phyloP scores from a whole-genome alignment of 495 filamentous ascomycete genomes.

The Hapsidospora chrysogenum region DNA sequence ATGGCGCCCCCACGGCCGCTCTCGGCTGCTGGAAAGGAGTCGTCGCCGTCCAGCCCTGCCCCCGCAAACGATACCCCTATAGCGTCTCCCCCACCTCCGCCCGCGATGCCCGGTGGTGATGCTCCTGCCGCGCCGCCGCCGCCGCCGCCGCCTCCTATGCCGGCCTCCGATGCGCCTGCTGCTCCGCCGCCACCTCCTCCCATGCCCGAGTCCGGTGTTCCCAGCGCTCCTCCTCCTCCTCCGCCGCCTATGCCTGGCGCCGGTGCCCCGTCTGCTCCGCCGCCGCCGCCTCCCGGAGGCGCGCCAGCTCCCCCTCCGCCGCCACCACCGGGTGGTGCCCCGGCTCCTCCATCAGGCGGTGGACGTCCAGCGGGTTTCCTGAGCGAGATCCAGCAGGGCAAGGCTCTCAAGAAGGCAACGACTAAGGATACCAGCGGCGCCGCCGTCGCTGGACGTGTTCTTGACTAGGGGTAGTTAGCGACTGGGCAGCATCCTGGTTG shows the following conservation, averaged over 20 bases:
- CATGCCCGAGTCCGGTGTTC: constrained; percentile 20
- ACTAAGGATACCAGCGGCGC: constrained; percentile 71
- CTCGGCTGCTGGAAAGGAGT: constrained; percentile 61
- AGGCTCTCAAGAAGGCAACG: constrained; percentile 58
- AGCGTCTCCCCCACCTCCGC: constrained; percentile 17
- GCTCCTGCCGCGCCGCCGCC: constrained; percentile 16
- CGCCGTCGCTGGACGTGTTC: constrained; percentile 52
- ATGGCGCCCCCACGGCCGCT: constrained; percentile 90
- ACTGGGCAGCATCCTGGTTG: no score
- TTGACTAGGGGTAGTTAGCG: constrained; percentile 23
- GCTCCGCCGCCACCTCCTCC: constrained; percentile 22
- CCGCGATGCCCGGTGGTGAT: constrained; percentile 18
- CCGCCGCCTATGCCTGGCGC: constrained; percentile 35
- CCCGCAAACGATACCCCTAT: constrained; percentile 15
- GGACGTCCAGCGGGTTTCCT: constrained; percentile 47
- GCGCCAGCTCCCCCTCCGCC: constrained; percentile 39
- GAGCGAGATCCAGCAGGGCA: constrained; percentile 67
- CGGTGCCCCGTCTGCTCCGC: constrained; percentile 38
- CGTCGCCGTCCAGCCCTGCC: constrained; percentile 26
- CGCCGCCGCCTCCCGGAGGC: constrained; percentile 29
- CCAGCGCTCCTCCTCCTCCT: constrained; percentile 35
- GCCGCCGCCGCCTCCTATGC: constrained; percentile 14
- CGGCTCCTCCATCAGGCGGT: constrained; percentile 14
- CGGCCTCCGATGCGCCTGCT: constrained; percentile 15
- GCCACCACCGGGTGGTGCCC: constrained; percentile 22